phyloP scores from a whole-genome alignment of 1,139 yeast genomes.

The Saccharomyces hybrid region DNA sequence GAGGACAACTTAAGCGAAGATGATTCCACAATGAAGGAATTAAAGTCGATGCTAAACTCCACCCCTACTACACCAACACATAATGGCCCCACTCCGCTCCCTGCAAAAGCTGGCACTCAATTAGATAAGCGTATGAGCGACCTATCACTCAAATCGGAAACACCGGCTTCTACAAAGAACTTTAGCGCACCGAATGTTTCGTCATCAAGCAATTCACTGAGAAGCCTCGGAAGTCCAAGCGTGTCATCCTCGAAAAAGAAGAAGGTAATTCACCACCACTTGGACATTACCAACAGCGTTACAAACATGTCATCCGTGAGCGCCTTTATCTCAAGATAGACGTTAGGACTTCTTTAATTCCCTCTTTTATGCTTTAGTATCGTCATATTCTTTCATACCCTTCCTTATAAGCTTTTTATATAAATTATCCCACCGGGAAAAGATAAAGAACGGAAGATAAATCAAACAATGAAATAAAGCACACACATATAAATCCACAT shows the following conservation, averaged over 20 bases:
- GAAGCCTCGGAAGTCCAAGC: constrained; percentile 1
- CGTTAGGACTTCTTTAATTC: not conserved
- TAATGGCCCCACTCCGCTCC: not conserved
- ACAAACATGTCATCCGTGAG: constrained; percentile 2
- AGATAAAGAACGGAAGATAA: not conserved
- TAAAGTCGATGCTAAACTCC: not conserved
- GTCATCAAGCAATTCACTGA: not conserved
- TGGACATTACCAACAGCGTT: constrained; percentile 5
- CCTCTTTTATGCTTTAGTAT: not conserved
- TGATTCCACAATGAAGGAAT: not conserved
- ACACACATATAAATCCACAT: not conserved
- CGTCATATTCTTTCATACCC: not conserved
- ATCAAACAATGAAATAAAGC: not conserved
- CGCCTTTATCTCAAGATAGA: constrained; percentile 2
- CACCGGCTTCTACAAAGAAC: not conserved
- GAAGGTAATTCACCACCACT: constrained; percentile 3
- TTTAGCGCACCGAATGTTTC: not conserved
- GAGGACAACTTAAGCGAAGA: not conserved
- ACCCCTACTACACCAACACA: not conserved
- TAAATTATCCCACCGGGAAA: too few relatives aligned
- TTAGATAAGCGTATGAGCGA: not conserved
- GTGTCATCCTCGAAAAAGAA: constrained; percentile 2
- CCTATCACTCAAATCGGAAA: not conserved
- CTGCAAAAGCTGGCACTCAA: not conserved
- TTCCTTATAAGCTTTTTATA: not conserved